Evolutionary conservation across 257 asterid species (phyloP), one percentile per base, ranked within the genome.

Genomic region (Solanum arcanum): DNA sequence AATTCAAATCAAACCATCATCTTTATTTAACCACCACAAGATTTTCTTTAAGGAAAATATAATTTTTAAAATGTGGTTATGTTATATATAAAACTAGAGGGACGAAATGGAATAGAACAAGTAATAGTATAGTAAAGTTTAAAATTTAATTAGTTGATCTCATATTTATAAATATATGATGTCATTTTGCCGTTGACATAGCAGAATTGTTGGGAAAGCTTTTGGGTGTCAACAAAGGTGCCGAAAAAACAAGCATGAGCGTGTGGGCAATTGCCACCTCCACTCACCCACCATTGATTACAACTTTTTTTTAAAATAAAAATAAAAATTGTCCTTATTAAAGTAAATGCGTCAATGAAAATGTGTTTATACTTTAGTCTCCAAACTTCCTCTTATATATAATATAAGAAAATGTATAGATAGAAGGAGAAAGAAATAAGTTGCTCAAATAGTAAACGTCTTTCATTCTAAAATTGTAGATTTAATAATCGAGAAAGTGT

Each of bases 141-240:
- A 86, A 69, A 69, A 83, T 37, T 83, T 77, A 5, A 39, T 83
- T 83, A 5, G n/a, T 68, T 69, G 27, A 62, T 46, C 77, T 37
- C 39, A 37, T 5, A 37, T 37, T 37, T 37, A 37, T 37, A 84
- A 85, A 73, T 76, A 44, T 25, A 88, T 89, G 89, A 90, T 83
- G 76, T 91, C 85, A 78, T 86, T 91, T 77, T 88, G 86, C 82
- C 80, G 87, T 93, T 88, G 9, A 37, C 16, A 37, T 10, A 62
- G 91, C 91, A 85, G 95, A 94, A 95, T 93, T 95, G 95, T 89
- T 77, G 96, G 91, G 87, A 91, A 95, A 95, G 98, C 86, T 91
- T 91, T 84, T 87, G 42, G 87, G 90, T 86, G 92, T 83, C 83
- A 87, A 86, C 88, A 90, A 92, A 88, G 93, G 92, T 90, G 93